Evolutionary conservation across 495 filamentous ascomycete genomes (phyloP), one percentile per base, ranked within the genome.

Genomic region (Trichoderma reesei): DNA sequence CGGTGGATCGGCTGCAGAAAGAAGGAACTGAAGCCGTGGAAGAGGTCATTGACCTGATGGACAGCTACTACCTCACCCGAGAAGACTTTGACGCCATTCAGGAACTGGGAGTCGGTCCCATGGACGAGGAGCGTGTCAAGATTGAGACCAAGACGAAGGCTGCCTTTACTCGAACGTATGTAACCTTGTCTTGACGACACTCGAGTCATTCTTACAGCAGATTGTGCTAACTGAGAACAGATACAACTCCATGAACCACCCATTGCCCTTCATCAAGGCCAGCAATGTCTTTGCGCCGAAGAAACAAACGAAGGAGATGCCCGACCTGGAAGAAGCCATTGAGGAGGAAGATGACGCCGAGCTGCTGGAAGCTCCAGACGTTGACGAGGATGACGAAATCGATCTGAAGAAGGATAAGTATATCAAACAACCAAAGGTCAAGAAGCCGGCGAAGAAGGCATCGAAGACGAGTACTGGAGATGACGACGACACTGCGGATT

Each of bases 361-460:
- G 42, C 79, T 84, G 7, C 76, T 84, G 33, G 81, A 86, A 39
- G 83, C 85, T 38, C 81, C 82, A 10, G 84, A 86, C 14, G 81
- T 73, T 5, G 86, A 83, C 59, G 83, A 88, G 3, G 82, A 86
- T 1, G 88, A 91, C 31, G 84, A 88, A 61, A 72, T 86, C 44
- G 91, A 96, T 71, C 72, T 98, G 33, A 89, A 86, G 69, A 96
- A 94, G 72, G 95, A 98, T 72, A 98, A 97, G 72, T 97, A 96
- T 73, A 90, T 97, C 72, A 96, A 93, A 74, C 80, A 86, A 70
- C 89, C 92, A 10, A 96, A 96, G 79, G 78, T 78, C 56, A 83
- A 81, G 70, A 67, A 70, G 34, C 71, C 75, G n/a, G 72, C 74
- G 48, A 83, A 78, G 67, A 88, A 85, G 66, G 75, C 73, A 31